A percentile compares a stretch with the other conserved stretches of the same genome.
phyloP scores from a whole-genome alignment of 2,329 filamentous ascomycete genomes.

The Alternaria brassicae region DNA sequence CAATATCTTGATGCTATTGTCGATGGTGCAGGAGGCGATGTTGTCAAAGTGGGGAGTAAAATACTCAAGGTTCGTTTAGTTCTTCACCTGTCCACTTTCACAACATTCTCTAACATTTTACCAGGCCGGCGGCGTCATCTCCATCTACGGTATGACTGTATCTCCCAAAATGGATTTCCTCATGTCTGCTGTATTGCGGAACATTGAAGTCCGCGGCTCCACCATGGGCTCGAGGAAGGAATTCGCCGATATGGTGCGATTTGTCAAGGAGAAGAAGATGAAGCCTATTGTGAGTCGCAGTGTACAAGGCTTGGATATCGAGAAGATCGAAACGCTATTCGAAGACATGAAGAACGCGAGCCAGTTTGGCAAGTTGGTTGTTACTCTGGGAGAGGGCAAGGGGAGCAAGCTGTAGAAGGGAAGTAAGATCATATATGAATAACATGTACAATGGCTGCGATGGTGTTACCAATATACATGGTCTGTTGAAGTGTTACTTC shows the following conservation, averaged over 20 bases:
- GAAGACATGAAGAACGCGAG: slow-evolving; percentile 83
- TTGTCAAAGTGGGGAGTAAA: slow-evolving; percentile 71
- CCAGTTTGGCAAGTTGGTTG: slow-evolving; percentile 93
- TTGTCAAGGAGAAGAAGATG: slow-evolving; percentile 76
- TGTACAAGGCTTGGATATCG: slow-evolving; percentile 73
- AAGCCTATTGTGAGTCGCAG: slow-evolving; percentile 78
- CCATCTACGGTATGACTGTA: slow-evolving; percentile 90
- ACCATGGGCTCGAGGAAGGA: slow-evolving; percentile 93
- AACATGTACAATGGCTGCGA: neutral
- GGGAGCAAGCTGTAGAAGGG: slow-evolving; percentile 42
- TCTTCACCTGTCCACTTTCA: neutral
- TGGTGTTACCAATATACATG: neutral
- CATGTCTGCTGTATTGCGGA: slow-evolving; percentile 84
- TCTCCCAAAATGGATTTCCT: slow-evolving; percentile 83
- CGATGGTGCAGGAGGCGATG: slow-evolving; percentile 88
- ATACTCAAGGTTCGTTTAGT: slow-evolving; percentile 66
- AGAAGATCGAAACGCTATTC: slow-evolving; percentile 83
- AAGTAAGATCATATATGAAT: neutral
- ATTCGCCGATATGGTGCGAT: slow-evolving; percentile 88
- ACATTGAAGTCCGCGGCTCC: slow-evolving; percentile 82
- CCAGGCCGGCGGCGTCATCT: slow-evolving; percentile 78
- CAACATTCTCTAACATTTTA: neutral
- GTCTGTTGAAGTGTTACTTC: neutral
- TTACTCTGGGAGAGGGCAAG: slow-evolving; percentile 53
- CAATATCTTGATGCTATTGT: slow-evolving; percentile 82